A percentile compares a stretch with the other conserved stretches of the same genome.
Evolutionary conservation across 2,329 filamentous ascomycete genomes (phyloP).

Genomic region (Diaporthe australafricana): DNA sequence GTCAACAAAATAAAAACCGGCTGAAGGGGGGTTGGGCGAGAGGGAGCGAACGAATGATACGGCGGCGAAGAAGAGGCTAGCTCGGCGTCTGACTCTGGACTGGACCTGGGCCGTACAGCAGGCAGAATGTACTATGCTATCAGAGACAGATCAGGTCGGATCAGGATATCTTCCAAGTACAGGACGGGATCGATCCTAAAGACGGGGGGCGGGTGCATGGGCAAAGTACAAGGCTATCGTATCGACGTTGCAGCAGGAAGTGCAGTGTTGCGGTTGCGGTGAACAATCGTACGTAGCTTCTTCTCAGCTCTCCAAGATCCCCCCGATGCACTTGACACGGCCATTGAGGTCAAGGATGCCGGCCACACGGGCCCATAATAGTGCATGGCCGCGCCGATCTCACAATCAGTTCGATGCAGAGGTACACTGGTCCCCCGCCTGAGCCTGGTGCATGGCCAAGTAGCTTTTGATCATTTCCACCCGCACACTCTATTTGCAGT

Average conservation of each 20-base stretch:
- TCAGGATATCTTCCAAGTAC: constrained; percentile 5
- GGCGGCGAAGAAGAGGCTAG: constrained; percentile 36
- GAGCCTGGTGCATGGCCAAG: not conserved
- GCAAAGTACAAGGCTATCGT: constrained; percentile 31
- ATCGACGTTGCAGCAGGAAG: constrained; percentile 19
- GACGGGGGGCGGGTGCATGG: constrained; percentile 24
- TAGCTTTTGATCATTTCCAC: constrained; percentile 10
- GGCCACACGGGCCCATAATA: constrained; percentile 19
- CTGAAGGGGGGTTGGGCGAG: constrained; percentile 45
- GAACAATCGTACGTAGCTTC: constrained; percentile 23
- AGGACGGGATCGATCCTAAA: constrained; percentile 2
- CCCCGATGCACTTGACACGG: not conserved
- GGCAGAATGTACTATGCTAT: constrained; percentile 24
- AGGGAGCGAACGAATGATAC: constrained; percentile 44
- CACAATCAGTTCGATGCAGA: not conserved
- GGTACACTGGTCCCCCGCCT: constrained; percentile 11
- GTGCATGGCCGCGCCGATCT: constrained; percentile 22
- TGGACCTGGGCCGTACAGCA: constrained; percentile 11
- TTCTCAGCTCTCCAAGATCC: constrained; percentile 23
- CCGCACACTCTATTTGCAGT: constrained; percentile 14
- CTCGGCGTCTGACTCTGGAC: constrained; percentile 26
- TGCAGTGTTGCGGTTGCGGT: constrained; percentile 22
- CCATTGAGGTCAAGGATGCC: constrained; percentile 17
- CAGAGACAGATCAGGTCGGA: constrained; percentile 5
- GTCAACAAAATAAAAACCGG: constrained; percentile 24